Evolutionary conservation across 1,284 basidiomycete genomes (phyloP), one percentile per base, ranked within the genome.

Genomic region (Takashimella koratensis): DNA sequence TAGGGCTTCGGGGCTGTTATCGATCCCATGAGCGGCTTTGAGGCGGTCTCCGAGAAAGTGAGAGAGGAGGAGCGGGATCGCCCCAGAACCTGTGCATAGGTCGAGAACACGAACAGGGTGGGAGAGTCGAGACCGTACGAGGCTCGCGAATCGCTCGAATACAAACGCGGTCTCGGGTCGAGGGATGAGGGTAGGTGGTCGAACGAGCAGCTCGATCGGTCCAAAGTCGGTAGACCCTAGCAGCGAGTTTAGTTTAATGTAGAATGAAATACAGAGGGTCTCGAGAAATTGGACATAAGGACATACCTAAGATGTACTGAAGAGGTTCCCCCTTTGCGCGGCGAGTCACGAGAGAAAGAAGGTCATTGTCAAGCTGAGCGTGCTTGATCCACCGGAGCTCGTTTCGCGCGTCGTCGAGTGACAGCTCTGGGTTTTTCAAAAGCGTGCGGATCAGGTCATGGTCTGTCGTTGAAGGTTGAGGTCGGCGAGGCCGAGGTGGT

Each of bases 201-300:
- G 83, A 4, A 81, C 79, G 49, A 83, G 76, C 59, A 95, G 80
- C 57, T 82, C 80, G 45, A 95, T 81, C 2, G 86, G 83, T 4
- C 90, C 90, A 75, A 97, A 96, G 2, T 92, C 91, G 63, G 91
- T 88, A 40, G 83, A 84, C 16, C 91, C 91, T 93, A 27, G 5
- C 2, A 11, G 45, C 27, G 53, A 51, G 26, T 25, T 4, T 36
- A 22, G 36, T 45, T 27, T 13, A n/a, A 47, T 25, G 5, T 36
- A 49, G 39, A 43, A 42, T 13, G 43, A n/a, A n/a, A n/a, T n/a
- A n/a, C n/a, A n/a, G n/a, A n/a, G n/a, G n/a, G n/a, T n/a, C n/a
- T n/a, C n/a, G n/a, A n/a, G n/a, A n/a, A n/a, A n/a, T n/a, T n/a
- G n/a, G n/a, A 36, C 12, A n/a, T 39, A 53, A 54, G 36, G 49